phyloP scores from a whole-genome alignment of 805 yeast genomes.

The Middelhovenomyces tepae region DNA sequence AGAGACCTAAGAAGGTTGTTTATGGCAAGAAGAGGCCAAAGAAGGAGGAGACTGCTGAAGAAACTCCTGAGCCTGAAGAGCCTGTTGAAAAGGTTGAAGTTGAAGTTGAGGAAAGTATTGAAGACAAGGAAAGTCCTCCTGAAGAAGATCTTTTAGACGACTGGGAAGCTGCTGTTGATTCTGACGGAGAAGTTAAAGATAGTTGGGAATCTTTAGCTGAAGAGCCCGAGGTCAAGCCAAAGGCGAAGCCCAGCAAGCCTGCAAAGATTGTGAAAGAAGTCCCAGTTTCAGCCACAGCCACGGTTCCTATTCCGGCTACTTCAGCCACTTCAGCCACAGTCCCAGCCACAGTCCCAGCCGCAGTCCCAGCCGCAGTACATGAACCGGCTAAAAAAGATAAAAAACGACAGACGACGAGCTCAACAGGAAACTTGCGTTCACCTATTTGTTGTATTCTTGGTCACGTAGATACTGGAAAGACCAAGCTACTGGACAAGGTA shows the following conservation, averaged over 20 bases:
- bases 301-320: slow-evolving; percentile 19
- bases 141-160: slow-evolving; percentile 66
- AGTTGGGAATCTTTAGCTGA: slow-evolving; percentile 20
- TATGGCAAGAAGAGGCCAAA: slow-evolving; percentile 56
- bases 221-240: slow-evolving; percentile 20
- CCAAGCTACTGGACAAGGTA: slow-evolving; percentile 90
- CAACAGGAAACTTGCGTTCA: slow-evolving; percentile 67
- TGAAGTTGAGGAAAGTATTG: slow-evolving; percentile 14
- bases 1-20: slow-evolving; percentile 51
- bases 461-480: slow-evolving; percentile 99
- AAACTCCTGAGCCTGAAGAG: slow-evolving; percentile 12
- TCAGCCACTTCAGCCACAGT: slow-evolving; percentile 10
- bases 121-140: slow-evolving; percentile 25
- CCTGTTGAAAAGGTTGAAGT: slow-evolving; percentile 3
- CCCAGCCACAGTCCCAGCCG: slow-evolving; percentile 5
- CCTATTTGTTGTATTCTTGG: slow-evolving; percentile 99
- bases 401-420: slow-evolving; percentile 29
- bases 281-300: slow-evolving; percentile 22
- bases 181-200: slow-evolving; percentile 44
- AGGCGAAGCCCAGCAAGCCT: slow-evolving; percentile 15
- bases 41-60: slow-evolving; percentile 11
- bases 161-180: slow-evolving; percentile 65
- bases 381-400: slow-evolving; percentile 30
- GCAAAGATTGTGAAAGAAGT: slow-evolving; percentile 18
- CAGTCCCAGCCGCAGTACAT: slow-evolving; percentile 21